phyloP scores from a whole-genome alignment of 2,329 filamentous ascomycete genomes.

The Ophiocordyceps australis region DNA sequence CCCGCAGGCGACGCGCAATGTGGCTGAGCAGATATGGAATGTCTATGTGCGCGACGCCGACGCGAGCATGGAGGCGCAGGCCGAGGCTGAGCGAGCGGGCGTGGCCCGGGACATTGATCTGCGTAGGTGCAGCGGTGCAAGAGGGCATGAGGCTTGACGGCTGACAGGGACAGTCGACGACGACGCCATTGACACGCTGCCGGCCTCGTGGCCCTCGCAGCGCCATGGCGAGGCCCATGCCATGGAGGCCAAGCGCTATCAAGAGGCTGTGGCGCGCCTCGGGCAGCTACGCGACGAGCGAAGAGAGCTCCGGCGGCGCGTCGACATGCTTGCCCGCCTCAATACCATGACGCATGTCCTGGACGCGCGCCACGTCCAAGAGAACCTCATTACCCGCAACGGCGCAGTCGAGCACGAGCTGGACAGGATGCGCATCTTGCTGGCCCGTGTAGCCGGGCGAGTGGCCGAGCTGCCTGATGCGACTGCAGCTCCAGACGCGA shows the following conservation, averaged over 20 bases:
- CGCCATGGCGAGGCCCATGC: conserved; percentile 18
- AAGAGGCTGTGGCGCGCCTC: conserved; percentile 28
- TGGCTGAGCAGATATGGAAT: conserved; percentile 54
- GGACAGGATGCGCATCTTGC: conserved; percentile 44
- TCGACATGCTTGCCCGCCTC: conserved; percentile 29
- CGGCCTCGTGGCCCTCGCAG: conserved; percentile 23
- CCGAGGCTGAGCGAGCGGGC: conserved; percentile 16
- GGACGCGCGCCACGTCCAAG: conserved; percentile 33
- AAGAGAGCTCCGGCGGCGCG: conserved; percentile 15
- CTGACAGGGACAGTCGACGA: conserved; percentile 21
- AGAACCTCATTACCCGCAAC: conserved; percentile 47
- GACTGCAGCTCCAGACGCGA: conserved; percentile 2
- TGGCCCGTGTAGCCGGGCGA: conserved; percentile 38
- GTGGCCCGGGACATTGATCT: conserved; percentile 24
- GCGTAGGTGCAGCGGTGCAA: conserved; percentile 13
- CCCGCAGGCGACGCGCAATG: conserved; percentile 48
- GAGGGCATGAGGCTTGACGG: no score
- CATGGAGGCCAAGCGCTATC: conserved; percentile 30
- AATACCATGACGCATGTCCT: conserved; percentile 30
- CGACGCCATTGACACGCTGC: conserved; percentile 25
- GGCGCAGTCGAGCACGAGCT: conserved; percentile 48
- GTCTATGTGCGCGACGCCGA: conserved; percentile 36
- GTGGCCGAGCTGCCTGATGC: conserved; percentile 19
- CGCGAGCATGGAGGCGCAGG: conserved; percentile 14
- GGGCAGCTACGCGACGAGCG: conserved; percentile 24